phyloP scores from a whole-genome alignment of 805 yeast genomes.

The Limtongia smithiae region DNA sequence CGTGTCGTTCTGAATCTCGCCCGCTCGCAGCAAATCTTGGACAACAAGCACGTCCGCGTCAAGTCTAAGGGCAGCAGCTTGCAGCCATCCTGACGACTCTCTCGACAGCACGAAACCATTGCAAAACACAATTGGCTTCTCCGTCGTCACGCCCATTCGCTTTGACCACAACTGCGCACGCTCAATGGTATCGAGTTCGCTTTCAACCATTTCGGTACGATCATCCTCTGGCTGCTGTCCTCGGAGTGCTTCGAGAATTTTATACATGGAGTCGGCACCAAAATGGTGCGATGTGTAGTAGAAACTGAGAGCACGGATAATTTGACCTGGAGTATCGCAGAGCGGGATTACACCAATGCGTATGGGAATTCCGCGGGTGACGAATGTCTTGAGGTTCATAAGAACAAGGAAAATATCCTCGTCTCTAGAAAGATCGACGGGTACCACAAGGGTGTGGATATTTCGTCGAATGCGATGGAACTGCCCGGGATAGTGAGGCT shows the following conservation, averaged over 20 bases:
- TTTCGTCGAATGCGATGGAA: slow-evolving; percentile 71
- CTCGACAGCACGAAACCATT: slow-evolving; percentile 68
- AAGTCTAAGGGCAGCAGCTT: slow-evolving; percentile 34
- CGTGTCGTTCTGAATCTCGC: slow-evolving; percentile 31
- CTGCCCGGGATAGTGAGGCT: slow-evolving; percentile 51
- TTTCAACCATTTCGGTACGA: slow-evolving; percentile 6
- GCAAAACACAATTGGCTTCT: slow-evolving; percentile 53
- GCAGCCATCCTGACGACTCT: slow-evolving; percentile 40
- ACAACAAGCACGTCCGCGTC: slow-evolving; percentile 48
- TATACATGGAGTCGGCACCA: not conserved
- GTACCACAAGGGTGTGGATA: slow-evolving; percentile 69
- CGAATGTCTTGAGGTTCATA: slow-evolving; percentile 34
- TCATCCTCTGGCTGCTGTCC: not conserved
- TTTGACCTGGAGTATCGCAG: slow-evolving; percentile 24
- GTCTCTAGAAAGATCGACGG: slow-evolving; percentile 54
- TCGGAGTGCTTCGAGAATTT: slow-evolving; percentile 2
- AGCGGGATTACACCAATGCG: slow-evolving; percentile 82
- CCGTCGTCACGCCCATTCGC: slow-evolving; percentile 43
- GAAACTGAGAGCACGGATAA: slow-evolving; percentile 16
- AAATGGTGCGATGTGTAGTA: slow-evolving; percentile 15
- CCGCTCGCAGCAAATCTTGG: slow-evolving; percentile 32
- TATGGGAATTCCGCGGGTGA: slow-evolving; percentile 60
- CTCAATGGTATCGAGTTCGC: slow-evolving; percentile 4
- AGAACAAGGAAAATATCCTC: slow-evolving; percentile 51
- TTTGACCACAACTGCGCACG: slow-evolving; percentile 34